Evolutionary conservation across 2,329 filamentous ascomycete species (phyloP), one percentile per base, ranked within the genome.

Genomic region (Diplodia scrobiculata): DNA sequence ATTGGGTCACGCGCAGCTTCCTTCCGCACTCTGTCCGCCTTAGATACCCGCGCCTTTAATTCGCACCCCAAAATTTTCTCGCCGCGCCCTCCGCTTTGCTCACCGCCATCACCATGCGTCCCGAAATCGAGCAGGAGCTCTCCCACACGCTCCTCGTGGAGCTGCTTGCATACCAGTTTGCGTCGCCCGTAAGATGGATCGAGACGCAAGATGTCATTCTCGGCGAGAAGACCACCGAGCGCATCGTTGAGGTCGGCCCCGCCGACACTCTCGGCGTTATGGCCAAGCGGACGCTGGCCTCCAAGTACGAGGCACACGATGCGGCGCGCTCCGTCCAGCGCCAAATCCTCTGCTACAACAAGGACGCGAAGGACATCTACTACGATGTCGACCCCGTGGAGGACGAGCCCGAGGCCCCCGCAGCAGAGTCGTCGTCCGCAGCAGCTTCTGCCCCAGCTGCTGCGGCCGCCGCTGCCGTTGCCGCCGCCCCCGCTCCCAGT

Each of bases 191-290:
- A 73, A 89, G 95, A 88, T 99, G 95, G 95, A 99, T 99, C 80
- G 95, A 99, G 83, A 99, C 95, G 65, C 95, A 99, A 82, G 95
- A 99, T 94, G 95, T 99, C 73, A 95, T 99, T 76, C 90, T 99
- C 73, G 94, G 90, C 70, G 92, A 98, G 80, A 95, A 96, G 83
- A 90, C 89, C 63, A 96, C 95, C 60, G 95, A 99, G 85, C 89
- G 95, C 76, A 96, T 99, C 76, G 95, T 99, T 74, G 95, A 99
- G 80, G 90, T 99, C 73, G 95, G 95, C 78, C 95, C 95, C 29
- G 93, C 94, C 74, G 94, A 99, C 80, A 99, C 95, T 29, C 87
- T 99, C 41, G 94, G 94, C 77, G 93, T 92, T 67, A 99, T 99
- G 95, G 95, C 95, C 70, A 96, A 93, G 84, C 87, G 94, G 73